phyloP scores from a whole-genome alignment of 805 yeast genomes.

The Myxozyma vanderwaltii region DNA sequence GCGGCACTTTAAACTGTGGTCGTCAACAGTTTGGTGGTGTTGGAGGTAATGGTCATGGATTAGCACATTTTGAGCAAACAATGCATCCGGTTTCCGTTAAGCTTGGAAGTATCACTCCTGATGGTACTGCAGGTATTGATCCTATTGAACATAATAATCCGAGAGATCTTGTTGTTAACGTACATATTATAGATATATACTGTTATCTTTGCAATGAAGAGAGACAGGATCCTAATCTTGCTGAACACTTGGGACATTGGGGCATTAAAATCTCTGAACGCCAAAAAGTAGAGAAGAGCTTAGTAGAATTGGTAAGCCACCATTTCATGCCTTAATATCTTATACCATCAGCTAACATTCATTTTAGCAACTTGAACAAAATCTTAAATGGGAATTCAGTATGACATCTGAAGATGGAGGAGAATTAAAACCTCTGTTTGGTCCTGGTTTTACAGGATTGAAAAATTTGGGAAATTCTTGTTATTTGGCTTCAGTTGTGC shows the following conservation, averaged over 20 bases:
- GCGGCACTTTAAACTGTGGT: slow-evolving; percentile 95
- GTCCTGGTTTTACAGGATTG: slow-evolving; percentile 78
- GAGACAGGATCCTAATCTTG: slow-evolving; percentile 66
- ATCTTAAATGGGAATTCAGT: slow-evolving; percentile 88
- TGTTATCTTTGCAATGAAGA: slow-evolving; percentile 92
- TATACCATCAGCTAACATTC: neutral
- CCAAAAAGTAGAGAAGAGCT: slow-evolving; percentile 79
- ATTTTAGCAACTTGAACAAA: slow-evolving; percentile 75
- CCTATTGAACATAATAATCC: no score
- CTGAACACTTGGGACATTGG: slow-evolving; percentile 53
- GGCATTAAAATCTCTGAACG: slow-evolving; percentile 63
- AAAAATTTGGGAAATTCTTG: slow-evolving; percentile 92
- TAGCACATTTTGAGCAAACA: slow-evolving; percentile 61
- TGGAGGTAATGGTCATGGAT: slow-evolving; percentile 92
- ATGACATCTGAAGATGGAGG: slow-evolving; percentile 73
- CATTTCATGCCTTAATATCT: no score
- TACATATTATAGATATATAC: slow-evolving; percentile 60
- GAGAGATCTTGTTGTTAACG: neutral
- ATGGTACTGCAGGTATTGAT: slow-evolving; percentile 52
- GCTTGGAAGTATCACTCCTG: slow-evolving; percentile 80
- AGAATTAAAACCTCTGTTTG: slow-evolving; percentile 64
- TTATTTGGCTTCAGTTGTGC: slow-evolving; percentile 80
- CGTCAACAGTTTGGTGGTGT: slow-evolving; percentile 90
- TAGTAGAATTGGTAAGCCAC: slow-evolving; percentile 69
- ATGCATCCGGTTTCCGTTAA: slow-evolving; percentile 86